phyloP scores from a whole-genome alignment of 805 yeast species.

The Cyberlindnera xylosilytica region DNA sequence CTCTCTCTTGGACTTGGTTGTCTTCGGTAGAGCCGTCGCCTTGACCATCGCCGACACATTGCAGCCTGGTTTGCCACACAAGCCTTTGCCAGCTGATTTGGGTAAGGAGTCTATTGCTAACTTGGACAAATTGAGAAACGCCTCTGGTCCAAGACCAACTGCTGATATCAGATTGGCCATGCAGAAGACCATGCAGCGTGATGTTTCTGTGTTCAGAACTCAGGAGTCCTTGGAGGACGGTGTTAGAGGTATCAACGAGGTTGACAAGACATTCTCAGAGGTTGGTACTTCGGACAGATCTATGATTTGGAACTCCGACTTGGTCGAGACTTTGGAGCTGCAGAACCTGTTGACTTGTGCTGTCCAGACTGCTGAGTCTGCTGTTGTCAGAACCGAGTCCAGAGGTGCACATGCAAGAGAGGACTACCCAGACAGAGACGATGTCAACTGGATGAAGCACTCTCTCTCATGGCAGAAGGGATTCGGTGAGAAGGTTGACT shows the following conservation, averaged over 20 bases:
- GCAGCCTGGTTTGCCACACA: conserved; percentile 86
- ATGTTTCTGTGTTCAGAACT: conserved; percentile 94
- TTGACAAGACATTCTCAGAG: conserved; percentile 70
- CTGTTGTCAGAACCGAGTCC: conserved; percentile 93
- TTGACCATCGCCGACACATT: conserved; percentile 83
- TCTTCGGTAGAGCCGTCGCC: conserved; percentile 97
- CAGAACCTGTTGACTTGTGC: conserved; percentile 98
- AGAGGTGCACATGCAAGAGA: conserved; percentile 99
- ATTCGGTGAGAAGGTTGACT: conserved; percentile 65
- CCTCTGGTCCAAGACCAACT: conserved; percentile 77
- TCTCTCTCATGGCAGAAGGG: conserved; percentile 85
- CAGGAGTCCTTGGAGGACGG: conserved; percentile 91
- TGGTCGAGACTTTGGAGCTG: conserved; percentile 92
- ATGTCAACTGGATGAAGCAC: conserved; percentile 97
- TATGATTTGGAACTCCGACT: conserved; percentile 98
- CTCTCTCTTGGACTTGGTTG: conserved; percentile 93
- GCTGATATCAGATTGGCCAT: conserved; percentile 86
- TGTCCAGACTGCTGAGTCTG: conserved; percentile 89
- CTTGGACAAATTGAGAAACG: conserved; percentile 84
- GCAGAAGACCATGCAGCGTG: conserved; percentile 96
- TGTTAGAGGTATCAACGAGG: conserved; percentile 70
- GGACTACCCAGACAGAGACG: conserved; percentile 95
- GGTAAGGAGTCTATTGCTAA: conserved; percentile 89
- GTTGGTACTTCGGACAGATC: conserved; percentile 92
- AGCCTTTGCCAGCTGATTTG: conserved; percentile 76